phyloP scores from a whole-genome alignment of 139 green algal species.

The Chlamydomonas schloesseri region DNA sequence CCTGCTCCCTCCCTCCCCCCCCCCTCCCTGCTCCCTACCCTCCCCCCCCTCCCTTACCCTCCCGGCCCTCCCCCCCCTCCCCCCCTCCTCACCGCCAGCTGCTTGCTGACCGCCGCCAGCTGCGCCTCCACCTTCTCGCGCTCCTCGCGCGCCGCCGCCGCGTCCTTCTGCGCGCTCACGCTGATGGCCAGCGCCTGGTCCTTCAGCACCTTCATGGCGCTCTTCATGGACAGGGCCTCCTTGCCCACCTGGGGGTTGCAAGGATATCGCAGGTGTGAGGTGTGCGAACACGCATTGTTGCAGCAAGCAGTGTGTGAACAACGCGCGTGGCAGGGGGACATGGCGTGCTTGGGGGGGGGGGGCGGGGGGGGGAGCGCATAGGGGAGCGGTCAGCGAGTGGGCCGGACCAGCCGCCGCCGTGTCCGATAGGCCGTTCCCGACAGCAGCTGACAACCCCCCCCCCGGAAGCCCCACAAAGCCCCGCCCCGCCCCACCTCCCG shows the following conservation, averaged over 20 bases:
- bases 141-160: constrained; percentile 37
- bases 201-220: constrained; percentile 64
- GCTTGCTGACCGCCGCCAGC: constrained; percentile 16
- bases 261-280: too few relatives aligned
- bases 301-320: too few relatives aligned
- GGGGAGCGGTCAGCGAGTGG: not conserved
- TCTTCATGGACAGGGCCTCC: constrained; percentile 53
- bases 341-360: too few relatives aligned
- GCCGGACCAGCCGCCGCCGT: too few relatives aligned
- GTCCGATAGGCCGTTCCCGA: too few relatives aligned
- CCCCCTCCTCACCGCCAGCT: constrained; percentile 21
- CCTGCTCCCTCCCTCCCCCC: too few relatives aligned
- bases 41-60: not conserved
- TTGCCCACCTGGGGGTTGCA: constrained; percentile 22
- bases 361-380: not conserved
- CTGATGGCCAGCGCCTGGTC: constrained; percentile 54
- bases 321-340: not conserved
- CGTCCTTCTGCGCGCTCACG: constrained; percentile 48
- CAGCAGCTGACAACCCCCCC: too few relatives aligned
- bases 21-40: too few relatives aligned
- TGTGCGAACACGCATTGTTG: too few relatives aligned
- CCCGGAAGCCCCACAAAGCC: too few relatives aligned
- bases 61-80: not conserved
- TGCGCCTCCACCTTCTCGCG: constrained; percentile 33
- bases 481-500: too few relatives aligned